Evolutionary conservation across 805 yeast species (phyloP).

Genomic region (Yamadazyma sp.): DNA sequence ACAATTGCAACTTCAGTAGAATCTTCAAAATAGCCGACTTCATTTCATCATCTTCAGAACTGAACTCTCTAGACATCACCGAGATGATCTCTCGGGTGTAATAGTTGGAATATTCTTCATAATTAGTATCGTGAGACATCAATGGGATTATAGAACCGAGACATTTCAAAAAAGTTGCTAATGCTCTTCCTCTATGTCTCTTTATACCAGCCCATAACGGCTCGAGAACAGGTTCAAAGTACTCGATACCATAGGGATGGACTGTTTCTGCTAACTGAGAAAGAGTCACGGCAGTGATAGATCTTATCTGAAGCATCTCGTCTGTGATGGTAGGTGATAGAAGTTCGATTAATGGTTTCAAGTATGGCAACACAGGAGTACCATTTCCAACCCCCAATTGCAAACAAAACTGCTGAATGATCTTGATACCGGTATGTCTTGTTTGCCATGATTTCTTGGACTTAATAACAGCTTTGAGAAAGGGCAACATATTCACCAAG

Average conservation of each 20-base stretch:
- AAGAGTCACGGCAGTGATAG: slow-evolving; percentile 68
- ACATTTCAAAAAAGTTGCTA: slow-evolving; percentile 75
- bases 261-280: slow-evolving; percentile 78
- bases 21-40: slow-evolving; percentile 67
- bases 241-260: slow-evolving; percentile 86
- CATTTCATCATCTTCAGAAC: slow-evolving; percentile 87
- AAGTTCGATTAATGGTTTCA: slow-evolving; percentile 64
- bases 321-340: slow-evolving; percentile 60
- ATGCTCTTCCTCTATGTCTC: slow-evolving; percentile 70
- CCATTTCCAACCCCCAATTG: slow-evolving; percentile 63
- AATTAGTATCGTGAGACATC: slow-evolving; percentile 57
- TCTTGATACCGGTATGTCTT: slow-evolving; percentile 77
- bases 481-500: slow-evolving; percentile 68
- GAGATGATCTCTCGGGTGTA: slow-evolving; percentile 74
- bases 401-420: slow-evolving; percentile 72
- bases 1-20: slow-evolving; percentile 61
- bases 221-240: slow-evolving; percentile 72
- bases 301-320: slow-evolving; percentile 65
- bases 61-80: slow-evolving; percentile 68
- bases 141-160: slow-evolving; percentile 80
- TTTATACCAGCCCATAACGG: slow-evolving; percentile 80
- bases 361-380: slow-evolving; percentile 60
- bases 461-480: slow-evolving; percentile 73
- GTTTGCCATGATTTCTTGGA: slow-evolving; percentile 80
- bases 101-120: slow-evolving; percentile 71